A percentile compares a stretch with the other conserved stretches of the same genome.
Evolutionary conservation across 139 green algal genomes (phyloP).

Genomic region (Eudorina sp.): DNA sequence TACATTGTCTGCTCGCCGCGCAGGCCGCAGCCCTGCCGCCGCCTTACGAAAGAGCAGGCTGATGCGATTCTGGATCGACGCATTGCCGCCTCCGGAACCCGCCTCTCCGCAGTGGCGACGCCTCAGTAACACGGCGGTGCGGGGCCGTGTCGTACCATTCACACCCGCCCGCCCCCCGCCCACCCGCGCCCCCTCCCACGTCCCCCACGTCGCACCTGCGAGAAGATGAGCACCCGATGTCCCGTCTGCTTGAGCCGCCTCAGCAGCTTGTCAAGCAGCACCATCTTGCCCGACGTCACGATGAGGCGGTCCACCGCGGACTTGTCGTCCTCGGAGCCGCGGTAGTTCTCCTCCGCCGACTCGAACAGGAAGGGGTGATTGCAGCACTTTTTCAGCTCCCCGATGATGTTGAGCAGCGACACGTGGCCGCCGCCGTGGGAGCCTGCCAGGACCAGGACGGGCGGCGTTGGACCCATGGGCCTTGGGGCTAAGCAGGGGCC

Average conservation of each 20-base stretch:
- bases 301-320: constrained; percentile 74
- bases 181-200: neutral
- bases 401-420: constrained; percentile 92
- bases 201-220: constrained; percentile 36
- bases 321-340: constrained; percentile 63
- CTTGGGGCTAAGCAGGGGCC: too few relatives aligned
- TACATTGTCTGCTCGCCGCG: too few relatives aligned
- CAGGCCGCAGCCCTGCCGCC: too few relatives aligned
- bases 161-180: neutral
- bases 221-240: constrained; percentile 94
- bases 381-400: constrained; percentile 96
- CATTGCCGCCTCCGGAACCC: too few relatives aligned
- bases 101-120: too few relatives aligned
- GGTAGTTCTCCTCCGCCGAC: constrained; percentile 75
- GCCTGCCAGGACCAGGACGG: neutral
- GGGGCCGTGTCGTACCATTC: too few relatives aligned
- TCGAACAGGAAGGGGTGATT: constrained; percentile 92
- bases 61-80: too few relatives aligned
- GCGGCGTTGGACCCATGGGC: too few relatives aligned
- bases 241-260: constrained; percentile 85
- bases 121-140: too few relatives aligned
- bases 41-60: too few relatives aligned
- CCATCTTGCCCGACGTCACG: constrained; percentile 87
- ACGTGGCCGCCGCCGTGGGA: constrained; percentile 65
- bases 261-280: constrained; percentile 97